These are phyloP conservation scores for Tulasnella sp. DNA, from an alignment of 768 basidiomycete genomes.

Conservation along the genomic window DNA sequence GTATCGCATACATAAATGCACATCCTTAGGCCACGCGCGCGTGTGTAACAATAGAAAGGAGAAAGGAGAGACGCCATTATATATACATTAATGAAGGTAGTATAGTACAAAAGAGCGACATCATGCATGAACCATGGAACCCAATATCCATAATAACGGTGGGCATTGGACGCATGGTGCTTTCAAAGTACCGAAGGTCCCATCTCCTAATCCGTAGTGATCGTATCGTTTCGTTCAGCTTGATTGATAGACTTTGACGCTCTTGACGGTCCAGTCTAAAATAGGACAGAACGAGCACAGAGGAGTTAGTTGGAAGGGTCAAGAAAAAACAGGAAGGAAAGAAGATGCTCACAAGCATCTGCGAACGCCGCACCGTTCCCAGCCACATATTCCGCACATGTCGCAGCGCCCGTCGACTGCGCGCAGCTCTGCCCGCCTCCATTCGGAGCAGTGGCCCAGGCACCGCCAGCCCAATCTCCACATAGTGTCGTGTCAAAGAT, in stretches of 20 bases:
- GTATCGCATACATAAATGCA: too few relatives aligned
- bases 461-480: slow-evolving; percentile 74
- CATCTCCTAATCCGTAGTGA: too few relatives aligned
- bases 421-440: slow-evolving; percentile 85
- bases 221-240: slow-evolving; percentile 18
- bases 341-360: slow-evolving; percentile 60
- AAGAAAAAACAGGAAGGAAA: neutral
- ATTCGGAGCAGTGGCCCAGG: slow-evolving; percentile 65
- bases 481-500: slow-evolving; percentile 77
- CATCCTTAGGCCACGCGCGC: too few relatives aligned
- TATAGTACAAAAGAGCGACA: too few relatives aligned
- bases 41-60: too few relatives aligned
- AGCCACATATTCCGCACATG: slow-evolving; percentile 68
- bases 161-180: too few relatives aligned
- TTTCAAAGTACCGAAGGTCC: too few relatives aligned
- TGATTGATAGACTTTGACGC: slow-evolving; percentile 60
- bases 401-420: slow-evolving; percentile 65
- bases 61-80: too few relatives aligned
- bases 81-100: too few relatives aligned
- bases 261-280: slow-evolving; percentile 73
- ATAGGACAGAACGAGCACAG: neutral
- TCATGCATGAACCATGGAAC: too few relatives aligned
- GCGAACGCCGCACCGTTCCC: slow-evolving; percentile 57
- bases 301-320: neutral
- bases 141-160: too few relatives aligned